Evolutionary conservation across 139 green algal species (phyloP), one percentile per base, ranked within the genome.

Genomic region (Microglena sp.): DNA sequence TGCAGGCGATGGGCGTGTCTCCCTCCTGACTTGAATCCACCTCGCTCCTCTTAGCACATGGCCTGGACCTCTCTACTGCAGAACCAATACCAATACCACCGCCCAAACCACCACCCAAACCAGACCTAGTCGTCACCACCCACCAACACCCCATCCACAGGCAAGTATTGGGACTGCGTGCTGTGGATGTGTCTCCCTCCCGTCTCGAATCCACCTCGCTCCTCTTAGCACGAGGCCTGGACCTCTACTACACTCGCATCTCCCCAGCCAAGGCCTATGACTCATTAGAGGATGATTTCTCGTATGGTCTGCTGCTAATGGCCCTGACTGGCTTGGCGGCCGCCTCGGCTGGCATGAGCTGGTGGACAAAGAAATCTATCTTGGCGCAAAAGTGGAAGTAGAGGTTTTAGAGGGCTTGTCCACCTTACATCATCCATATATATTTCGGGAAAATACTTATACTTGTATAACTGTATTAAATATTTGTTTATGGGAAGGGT

Each of bases 261-360:
- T 67, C 82, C 29, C 92, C 92, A 2, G 86, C 82, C 1, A 74
- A 69, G 35, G 78, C 64, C 32, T 98, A 95, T 60, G 92, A 98
- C 73, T 79, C 80, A 29, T 69, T 98, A 21, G 77, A 84, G 7
- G 88, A 96, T 53, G 90, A 97, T 68, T 98, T 98, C 73, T 88
- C 79, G 6, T 95, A 90, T 62, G 86, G 77, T 0, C 74, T 97
- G 56, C 81, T 98, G 61, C 61, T 96, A 11, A 50, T 87, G 3
- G 89, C 88, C 1, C 66, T 97, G 27, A 24, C 82, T 7, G 79
- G 31, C 4, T 68, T 97, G 57, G 11, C 72, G 0, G 61, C 69
- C 0, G 87, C 72, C 15, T 70, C 83, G 0, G 58, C 79, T 6
- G 72, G 83, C 21, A 71, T 86, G 34, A 56, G 68, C 7, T 55